These are phyloP conservation scores for Acanthamoeba sp. DNA, from an alignment of 208 protist genomes.

Conservation along the genomic window DNA sequence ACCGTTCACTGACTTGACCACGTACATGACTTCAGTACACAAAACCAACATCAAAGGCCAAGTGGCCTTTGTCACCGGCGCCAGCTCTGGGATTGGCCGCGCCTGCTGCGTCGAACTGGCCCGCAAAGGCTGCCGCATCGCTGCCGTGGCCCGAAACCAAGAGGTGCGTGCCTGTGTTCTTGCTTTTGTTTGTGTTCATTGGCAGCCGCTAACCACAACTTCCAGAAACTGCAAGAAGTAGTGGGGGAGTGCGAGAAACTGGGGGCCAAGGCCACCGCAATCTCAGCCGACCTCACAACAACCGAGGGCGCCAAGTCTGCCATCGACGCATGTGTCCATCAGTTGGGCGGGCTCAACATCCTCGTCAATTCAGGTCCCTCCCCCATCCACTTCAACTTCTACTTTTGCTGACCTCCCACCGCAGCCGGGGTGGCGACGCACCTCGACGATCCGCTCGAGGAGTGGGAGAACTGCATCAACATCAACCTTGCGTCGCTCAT, in stretches of 20 bases:
- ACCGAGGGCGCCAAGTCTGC: not conserved
- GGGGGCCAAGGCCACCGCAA: not conserved
- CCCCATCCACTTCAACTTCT: too few relatives aligned
- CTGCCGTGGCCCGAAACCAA: not conserved
- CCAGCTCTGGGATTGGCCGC: constrained; percentile 27
- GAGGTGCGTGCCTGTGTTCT: too few relatives aligned
- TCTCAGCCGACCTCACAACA: not conserved
- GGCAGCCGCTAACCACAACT: too few relatives aligned
- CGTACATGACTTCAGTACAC: too few relatives aligned
- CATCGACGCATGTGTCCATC: not conserved
- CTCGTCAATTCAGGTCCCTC: constrained; percentile 14
- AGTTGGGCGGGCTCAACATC: constrained; percentile 39
- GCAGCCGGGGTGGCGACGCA: not conserved
- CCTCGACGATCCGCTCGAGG: constrained; percentile 9
- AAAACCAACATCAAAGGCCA: not conserved
- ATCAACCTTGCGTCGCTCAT: constrained; percentile 4
- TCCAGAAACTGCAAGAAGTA: not conserved
- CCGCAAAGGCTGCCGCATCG: not conserved
- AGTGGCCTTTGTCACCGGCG: not conserved
- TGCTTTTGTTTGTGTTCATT: too few relatives aligned
- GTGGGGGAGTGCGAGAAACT: not conserved
- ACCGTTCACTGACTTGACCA: too few relatives aligned
- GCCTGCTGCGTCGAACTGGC: constrained; percentile 2
- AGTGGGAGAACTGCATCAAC: constrained; percentile 61
- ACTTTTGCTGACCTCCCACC: too few relatives aligned